These are phyloP conservation scores for Isabelozyma pseudorhagii DNA, from an alignment of 805 yeast species.

Conservation along the genomic window DNA sequence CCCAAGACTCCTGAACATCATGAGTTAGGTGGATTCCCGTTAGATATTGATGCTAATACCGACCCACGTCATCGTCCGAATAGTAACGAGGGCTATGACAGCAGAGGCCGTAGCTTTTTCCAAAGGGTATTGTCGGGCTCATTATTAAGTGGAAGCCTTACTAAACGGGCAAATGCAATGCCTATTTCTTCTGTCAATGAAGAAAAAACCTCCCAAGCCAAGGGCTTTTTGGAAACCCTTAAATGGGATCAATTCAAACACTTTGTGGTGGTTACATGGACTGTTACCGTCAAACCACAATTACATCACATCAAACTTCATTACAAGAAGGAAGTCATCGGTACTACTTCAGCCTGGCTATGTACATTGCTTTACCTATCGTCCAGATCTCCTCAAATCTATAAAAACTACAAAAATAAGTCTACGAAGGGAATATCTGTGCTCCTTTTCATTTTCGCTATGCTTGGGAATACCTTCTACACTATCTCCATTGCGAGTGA, in stretches of 20 bases:
- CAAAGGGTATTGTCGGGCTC: slow-evolving; percentile 11
- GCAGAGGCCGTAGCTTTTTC: slow-evolving; percentile 5
- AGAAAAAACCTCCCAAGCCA: not conserved
- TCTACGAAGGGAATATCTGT: slow-evolving; percentile 36
- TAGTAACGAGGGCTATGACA: not conserved
- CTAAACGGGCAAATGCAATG: slow-evolving; percentile 8
- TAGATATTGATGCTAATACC: not conserved
- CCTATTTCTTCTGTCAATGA: slow-evolving; percentile 1
- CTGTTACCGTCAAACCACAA: not conserved
- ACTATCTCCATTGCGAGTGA: slow-evolving; percentile 30
- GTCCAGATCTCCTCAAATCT: slow-evolving; percentile 35
- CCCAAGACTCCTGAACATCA: not conserved
- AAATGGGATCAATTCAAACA: not conserved
- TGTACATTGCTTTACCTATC: slow-evolving; percentile 28
- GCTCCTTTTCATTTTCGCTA: slow-evolving; percentile 31
- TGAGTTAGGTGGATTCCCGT: not conserved
- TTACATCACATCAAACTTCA: not conserved
- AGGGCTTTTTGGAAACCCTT: not conserved
- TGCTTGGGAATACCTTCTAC: slow-evolving; percentile 34
- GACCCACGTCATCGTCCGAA: not conserved
- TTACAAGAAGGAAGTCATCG: slow-evolving; percentile 6
- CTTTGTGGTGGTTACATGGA: not conserved
- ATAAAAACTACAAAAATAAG: slow-evolving; percentile 22
- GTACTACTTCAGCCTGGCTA: slow-evolving; percentile 30
- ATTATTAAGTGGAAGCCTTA: slow-evolving; percentile 8